A percentile compares a stretch with the other conserved stretches of the same genome.
phyloP scores from a whole-genome alignment of 495 filamentous ascomycete genomes.

The Letharia columbiana region DNA sequence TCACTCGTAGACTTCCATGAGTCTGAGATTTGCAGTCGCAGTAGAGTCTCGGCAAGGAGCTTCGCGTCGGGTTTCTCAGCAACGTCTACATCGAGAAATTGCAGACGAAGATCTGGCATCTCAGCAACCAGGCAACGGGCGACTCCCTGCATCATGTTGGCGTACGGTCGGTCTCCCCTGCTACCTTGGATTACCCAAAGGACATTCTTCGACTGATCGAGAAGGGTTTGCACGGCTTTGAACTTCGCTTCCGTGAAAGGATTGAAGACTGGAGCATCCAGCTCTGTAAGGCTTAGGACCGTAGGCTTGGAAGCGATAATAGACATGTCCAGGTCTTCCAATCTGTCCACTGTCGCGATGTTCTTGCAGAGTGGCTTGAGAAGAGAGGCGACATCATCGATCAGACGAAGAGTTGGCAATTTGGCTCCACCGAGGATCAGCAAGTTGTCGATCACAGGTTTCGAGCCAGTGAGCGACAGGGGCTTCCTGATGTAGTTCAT shows the following conservation, averaged over 20 bases:
- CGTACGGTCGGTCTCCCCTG: constrained; percentile 31
- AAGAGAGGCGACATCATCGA: not conserved
- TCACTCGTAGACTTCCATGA: not conserved
- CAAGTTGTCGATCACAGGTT: no score
- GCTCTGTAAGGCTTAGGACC: constrained; percentile 33
- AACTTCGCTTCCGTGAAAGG: constrained; percentile 29
- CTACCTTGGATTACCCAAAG: constrained; percentile 37
- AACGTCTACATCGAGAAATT: constrained; percentile 29
- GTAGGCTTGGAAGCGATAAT: not conserved
- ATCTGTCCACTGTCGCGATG: constrained; percentile 18
- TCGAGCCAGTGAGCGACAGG: not conserved
- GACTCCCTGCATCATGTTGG: constrained; percentile 32
- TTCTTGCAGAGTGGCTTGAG: constrained; percentile 28
- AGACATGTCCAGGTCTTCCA: not conserved
- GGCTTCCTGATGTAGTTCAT: constrained; percentile 6
- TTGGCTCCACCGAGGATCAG: no score
- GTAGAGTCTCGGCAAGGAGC: not conserved
- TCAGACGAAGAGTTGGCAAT: not conserved
- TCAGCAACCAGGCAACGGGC: constrained; percentile 28
- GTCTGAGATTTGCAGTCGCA: not conserved
- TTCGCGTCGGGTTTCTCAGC: constrained; percentile 9
- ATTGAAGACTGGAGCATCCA: constrained; percentile 37
- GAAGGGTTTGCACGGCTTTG: constrained; percentile 27
- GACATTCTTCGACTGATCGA: constrained; percentile 29
- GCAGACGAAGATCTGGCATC: constrained; percentile 23